Conservation (phyloP, 208 protist genomes). For the Porcisia deanei region DNA sequence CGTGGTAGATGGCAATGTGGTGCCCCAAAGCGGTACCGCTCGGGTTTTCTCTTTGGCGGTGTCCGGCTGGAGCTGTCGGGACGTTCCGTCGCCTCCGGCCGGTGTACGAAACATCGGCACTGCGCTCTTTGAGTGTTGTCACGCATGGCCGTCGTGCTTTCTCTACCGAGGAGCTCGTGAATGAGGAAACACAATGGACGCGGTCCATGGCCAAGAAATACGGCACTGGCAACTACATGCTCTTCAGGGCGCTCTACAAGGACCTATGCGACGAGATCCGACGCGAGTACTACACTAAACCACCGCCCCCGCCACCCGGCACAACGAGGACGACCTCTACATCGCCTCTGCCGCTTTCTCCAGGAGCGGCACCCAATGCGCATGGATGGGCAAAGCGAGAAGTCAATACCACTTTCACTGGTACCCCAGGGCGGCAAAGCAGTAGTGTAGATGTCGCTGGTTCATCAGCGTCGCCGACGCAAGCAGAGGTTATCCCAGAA, state of each 20-base stretch:
- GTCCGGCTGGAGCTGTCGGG: background rate
- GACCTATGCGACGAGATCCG: constrained; percentile 83
- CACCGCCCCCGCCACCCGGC: constrained; percentile 49
- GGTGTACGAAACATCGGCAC: background rate
- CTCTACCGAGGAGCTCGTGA: constrained; percentile 25
- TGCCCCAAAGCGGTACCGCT: background rate
- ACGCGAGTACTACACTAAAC: constrained; percentile 63
- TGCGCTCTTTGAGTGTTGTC: background rate
- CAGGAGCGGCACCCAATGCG: background rate
- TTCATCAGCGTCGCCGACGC: background rate
- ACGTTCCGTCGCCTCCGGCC: background rate
- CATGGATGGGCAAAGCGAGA: background rate
- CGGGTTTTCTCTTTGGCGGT: background rate
- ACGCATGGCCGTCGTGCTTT: constrained; percentile 2
- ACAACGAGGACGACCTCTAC: constrained; percentile 4
- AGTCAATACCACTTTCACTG: background rate
- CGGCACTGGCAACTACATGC: constrained; percentile 65
- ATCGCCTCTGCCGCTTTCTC: background rate
- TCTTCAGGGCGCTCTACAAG: constrained; percentile 83
- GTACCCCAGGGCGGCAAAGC: background rate
- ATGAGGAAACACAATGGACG: constrained; percentile 41
- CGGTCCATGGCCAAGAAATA: constrained; percentile 56
- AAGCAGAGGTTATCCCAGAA: background rate
- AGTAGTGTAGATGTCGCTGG: background rate
- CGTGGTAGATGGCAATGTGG: background rate